Conservation (phyloP, 192 early-diverging fungal genomes). For the Dimargaris xerosporica region DNA sequence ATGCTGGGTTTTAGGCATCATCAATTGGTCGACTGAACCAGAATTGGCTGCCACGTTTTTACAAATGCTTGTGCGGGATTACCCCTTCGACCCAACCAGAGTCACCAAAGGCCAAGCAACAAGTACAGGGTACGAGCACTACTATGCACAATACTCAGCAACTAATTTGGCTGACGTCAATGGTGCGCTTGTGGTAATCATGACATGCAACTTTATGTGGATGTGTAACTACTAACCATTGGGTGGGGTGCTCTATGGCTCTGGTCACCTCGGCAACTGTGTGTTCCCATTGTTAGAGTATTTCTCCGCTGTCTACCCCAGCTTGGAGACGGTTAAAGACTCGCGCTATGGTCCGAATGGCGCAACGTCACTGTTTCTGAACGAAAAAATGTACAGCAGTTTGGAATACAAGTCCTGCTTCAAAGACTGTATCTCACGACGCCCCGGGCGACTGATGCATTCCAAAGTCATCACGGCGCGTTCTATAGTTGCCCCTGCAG, state of each 20-base stretch:
- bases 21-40: no score
- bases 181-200: neutral
- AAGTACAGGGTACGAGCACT: neutral
- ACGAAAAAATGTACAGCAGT: neutral
- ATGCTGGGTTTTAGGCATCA: no score
- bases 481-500: neutral
- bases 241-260: neutral
- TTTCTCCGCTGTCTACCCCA: neutral
- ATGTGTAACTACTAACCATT: neutral
- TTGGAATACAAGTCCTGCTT: constrained; percentile 2
- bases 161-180: neutral
- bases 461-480: constrained; percentile 7
- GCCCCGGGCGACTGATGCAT: constrained; percentile 6
- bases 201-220: neutral
- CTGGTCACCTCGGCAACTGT: neutral
- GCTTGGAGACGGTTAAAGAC: constrained; percentile 4
- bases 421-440: neutral
- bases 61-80: no score
- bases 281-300: neutral
- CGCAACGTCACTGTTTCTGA: neutral
- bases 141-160: neutral
- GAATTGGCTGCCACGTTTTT: no score
- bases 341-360: neutral
- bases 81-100: no score
- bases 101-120: no score